Percentiles rank a stretch among this genome's conserved stretches.
These are phyloP conservation scores for Andrographis paniculata DNA, from an alignment of 305 asterid genomes.

Conservation along the genomic window DNA sequence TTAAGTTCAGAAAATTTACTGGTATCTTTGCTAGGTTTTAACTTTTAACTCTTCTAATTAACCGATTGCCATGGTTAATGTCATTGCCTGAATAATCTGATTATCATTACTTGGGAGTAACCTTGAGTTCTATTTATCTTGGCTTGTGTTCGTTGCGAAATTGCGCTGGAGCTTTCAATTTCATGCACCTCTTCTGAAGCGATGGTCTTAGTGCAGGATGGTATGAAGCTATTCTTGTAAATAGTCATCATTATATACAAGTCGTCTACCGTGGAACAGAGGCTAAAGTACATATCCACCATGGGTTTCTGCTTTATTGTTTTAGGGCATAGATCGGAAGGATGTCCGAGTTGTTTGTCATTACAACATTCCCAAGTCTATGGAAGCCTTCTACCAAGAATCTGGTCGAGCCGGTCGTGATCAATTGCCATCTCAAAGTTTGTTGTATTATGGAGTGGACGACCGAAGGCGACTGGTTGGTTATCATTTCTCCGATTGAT, in stretches of 20 bases:
- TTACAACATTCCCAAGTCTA: constrained; percentile 86
- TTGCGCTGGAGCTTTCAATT: constrained; percentile 41
- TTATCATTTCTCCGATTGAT: constrained; percentile 16
- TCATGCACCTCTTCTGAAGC: constrained; percentile 29
- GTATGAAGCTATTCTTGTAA: constrained; percentile 39
- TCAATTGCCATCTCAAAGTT: constrained; percentile 82
- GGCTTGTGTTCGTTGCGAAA: constrained; percentile 23
- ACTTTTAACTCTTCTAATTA: no score
- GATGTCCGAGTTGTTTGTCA: constrained; percentile 97
- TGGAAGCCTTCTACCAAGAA: constrained; percentile 98
- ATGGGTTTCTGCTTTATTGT: constrained; percentile 14
- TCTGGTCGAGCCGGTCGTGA: constrained; percentile 99
- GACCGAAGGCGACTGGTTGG: constrained; percentile 81
- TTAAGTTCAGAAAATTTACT: no score
- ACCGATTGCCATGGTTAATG: no score
- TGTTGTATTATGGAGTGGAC: constrained; percentile 83
- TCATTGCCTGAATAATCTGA: no score
- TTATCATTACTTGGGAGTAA: no score
- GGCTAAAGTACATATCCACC: constrained; percentile 16
- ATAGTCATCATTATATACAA: constrained; percentile 7
- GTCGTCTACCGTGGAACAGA: constrained; percentile 12
- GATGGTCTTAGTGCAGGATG: constrained; percentile 70
- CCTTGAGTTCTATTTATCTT: not conserved
- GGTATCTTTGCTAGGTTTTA: no score
- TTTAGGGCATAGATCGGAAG: constrained; percentile 88